These are phyloP conservation scores for Cryptosporidium baileyi DNA, from an alignment of 169 alveolate genomes.

Conservation along the genomic window DNA sequence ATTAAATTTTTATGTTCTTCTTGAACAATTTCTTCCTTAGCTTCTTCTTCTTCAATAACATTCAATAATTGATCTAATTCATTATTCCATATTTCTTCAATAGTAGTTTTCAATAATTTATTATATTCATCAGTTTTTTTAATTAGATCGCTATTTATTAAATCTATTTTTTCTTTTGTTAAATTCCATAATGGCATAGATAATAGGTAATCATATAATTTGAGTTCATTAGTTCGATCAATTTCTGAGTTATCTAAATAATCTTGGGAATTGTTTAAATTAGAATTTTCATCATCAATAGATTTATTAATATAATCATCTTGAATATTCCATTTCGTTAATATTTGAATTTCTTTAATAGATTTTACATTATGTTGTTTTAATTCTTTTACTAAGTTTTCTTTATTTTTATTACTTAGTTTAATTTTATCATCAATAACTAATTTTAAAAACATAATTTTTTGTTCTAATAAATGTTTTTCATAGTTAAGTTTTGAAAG, in stretches of 20 bases:
- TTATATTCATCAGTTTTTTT: slow-evolving; percentile 77
- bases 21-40: slow-evolving; percentile 60
- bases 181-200: slow-evolving; percentile 94
- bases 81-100: slow-evolving; percentile 78
- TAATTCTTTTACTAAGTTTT: slow-evolving; percentile 80
- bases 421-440: slow-evolving; percentile 85
- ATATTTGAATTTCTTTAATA: slow-evolving; percentile 78
- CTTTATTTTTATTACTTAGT: slow-evolving; percentile 80
- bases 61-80: slow-evolving; percentile 80
- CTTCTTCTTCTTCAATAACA: slow-evolving; percentile 78
- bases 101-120: slow-evolving; percentile 66
- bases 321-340: slow-evolving; percentile 62
- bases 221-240: not conserved
- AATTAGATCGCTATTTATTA: slow-evolving; percentile 54
- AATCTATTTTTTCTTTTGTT: slow-evolving; percentile 91
- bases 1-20: slow-evolving; percentile 42
- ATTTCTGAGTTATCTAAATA: not conserved
- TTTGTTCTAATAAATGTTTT: slow-evolving; percentile 83
- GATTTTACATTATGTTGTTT: slow-evolving; percentile 84
- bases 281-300: not conserved
- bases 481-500: slow-evolving; percentile 84
- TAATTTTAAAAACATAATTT: slow-evolving; percentile 87
- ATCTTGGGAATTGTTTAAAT: not conserved
- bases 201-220: slow-evolving; percentile 92
- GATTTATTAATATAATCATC: slow-evolving; percentile 10